These are phyloP conservation scores for Pyricularia sp. DNA, from an alignment of 2,329 filamentous ascomycete species.

Conservation along the genomic window DNA sequence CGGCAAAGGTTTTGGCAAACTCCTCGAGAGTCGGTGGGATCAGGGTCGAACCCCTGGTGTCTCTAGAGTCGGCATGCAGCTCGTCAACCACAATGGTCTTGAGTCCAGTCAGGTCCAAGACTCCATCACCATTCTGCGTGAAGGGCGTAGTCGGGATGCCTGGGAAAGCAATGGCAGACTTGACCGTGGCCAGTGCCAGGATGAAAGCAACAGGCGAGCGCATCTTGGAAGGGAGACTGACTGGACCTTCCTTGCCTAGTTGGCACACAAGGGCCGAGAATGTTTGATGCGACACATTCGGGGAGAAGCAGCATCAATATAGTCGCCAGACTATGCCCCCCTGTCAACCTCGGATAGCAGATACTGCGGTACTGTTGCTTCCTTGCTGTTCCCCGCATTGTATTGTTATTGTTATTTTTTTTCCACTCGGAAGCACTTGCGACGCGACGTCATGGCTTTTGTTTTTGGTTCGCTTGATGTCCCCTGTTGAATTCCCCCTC, in stretches of 20 bases:
- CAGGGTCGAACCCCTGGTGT: constrained; percentile 32
- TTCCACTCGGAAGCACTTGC: not conserved
- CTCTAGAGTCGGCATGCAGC: constrained; percentile 23
- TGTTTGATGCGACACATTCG: not conserved
- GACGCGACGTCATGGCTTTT: not conserved
- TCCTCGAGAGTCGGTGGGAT: constrained; percentile 35
- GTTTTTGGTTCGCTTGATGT: not conserved
- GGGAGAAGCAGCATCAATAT: not conserved
- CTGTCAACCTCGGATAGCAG: not conserved
- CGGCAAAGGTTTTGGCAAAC: constrained; percentile 32
- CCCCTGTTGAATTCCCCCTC: not conserved
- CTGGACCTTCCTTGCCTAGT: not conserved
- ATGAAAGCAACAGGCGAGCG: not conserved
- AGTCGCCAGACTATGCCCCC: not conserved
- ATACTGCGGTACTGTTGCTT: not conserved
- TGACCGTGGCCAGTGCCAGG: not conserved
- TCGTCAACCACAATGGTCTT: constrained; percentile 30
- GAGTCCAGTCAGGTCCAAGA: constrained; percentile 16
- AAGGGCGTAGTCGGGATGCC: constrained; percentile 7
- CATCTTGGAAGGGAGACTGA: not conserved
- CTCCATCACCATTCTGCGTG: not conserved
- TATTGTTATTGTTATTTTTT: not conserved
- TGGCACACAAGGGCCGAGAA: not conserved
- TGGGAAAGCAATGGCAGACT: not conserved
- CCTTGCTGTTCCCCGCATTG: not conserved